phyloP scores from a whole-genome alignment of 768 basidiomycete genomes.

The Guyanaporus albipodus region DNA sequence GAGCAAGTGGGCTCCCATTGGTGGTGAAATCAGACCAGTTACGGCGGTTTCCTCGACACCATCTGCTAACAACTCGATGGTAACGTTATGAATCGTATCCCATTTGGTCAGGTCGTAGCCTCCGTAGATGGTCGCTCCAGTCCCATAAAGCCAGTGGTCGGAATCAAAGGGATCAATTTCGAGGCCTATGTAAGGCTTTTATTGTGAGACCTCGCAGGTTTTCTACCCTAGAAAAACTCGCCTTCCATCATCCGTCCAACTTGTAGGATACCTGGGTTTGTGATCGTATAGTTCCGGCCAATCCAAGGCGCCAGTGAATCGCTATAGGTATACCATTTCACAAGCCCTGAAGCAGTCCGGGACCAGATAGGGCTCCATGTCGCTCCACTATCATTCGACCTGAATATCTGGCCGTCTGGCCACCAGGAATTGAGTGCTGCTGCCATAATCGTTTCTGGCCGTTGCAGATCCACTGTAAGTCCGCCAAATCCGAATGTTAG shows the following conservation, averaged over 20 bases:
- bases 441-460: constrained; percentile 64
- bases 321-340: constrained; percentile 49
- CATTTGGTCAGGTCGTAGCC: constrained; percentile 54
- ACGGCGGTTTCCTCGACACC: constrained; percentile 65
- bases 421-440: constrained; percentile 59
- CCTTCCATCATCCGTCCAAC: constrained; percentile 76
- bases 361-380: constrained; percentile 60
- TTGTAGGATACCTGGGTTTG: constrained; percentile 42
- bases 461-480: constrained; percentile 55
- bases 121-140: constrained; percentile 61
- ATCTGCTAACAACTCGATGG: constrained; percentile 55
- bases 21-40: constrained; percentile 56
- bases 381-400: constrained; percentile 53
- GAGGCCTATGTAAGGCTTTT: constrained; percentile 36
- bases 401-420: constrained; percentile 63
- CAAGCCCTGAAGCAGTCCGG: constrained; percentile 43
- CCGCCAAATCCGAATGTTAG: constrained; percentile 64
- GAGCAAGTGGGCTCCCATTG: constrained; percentile 52
- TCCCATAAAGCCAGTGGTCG: constrained; percentile 70
- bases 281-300: constrained; percentile 46
- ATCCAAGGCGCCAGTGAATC: constrained; percentile 58
- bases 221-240: constrained; percentile 4
- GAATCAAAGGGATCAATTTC: constrained; percentile 65
- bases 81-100: constrained; percentile 56
- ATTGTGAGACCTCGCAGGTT: not conserved